Evolutionary conservation across 2,329 filamentous ascomycete species (phyloP), one percentile per base, ranked within the genome.

Genomic region (Fusarium compactum): DNA sequence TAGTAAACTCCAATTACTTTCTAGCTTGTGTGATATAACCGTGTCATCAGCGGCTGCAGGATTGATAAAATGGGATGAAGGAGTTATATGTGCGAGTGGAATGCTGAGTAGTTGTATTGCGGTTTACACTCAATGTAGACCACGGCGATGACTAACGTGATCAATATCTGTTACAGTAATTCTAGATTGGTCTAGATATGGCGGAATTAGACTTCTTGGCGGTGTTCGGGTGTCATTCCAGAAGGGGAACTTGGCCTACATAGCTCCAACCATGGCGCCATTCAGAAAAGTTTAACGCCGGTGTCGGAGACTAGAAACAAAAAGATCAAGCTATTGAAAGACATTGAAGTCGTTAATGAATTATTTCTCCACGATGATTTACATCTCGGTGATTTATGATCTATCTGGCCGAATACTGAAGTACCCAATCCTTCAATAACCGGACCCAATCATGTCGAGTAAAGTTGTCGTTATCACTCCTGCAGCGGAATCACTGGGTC

Each of bases 31-130:
- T 47, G 64, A 68, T 14, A 25, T 68, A 20, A 48, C 58, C 3
- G 53, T 68, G 12, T 67, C 63, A 20, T 67, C 63, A 38, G 58
- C 38, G 18, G 58, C 64, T 40, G 51, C 63, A 20, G 58, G 63
- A 6, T 8, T 67, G n/a, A n/a, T 57, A 27, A 22, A 43, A 30
- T 58, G 50, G 63, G 44, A 58, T 29, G 62, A 67, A 40, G 63
- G 65, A 15, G 30, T 62, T 10, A 25, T 67, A 20, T 62, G 58
- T 4, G 24, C 27, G 1, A 57, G 65, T 24, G 65, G 65, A 12
- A 41, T 63, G 63, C 11, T 67, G 18, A 58, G 57, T 18, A 68
- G 64, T 52, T 29, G 50, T 14, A 45, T 68, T 16, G 58, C 47
- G 9, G 30, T 63, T 14, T 57, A 58, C 22, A 54, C 46, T 20